Conservation (phyloP, 73 alveolate species). For the Paramecium tetraurelia region DNA sequence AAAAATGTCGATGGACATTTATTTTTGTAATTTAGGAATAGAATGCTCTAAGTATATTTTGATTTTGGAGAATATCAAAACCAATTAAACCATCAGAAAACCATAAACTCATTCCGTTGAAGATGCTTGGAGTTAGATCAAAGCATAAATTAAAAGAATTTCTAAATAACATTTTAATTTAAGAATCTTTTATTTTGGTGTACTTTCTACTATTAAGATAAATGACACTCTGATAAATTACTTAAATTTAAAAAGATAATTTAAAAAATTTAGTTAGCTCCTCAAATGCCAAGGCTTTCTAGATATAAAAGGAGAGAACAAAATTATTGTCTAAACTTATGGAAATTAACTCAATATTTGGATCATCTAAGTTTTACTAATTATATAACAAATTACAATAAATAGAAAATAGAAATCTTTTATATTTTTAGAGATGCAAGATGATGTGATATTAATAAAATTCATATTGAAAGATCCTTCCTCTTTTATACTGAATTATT, state of each 20-base stretch:
- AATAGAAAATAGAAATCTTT: not conserved
- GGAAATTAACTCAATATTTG: not conserved
- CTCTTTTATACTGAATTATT: not conserved
- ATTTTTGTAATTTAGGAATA: not conserved
- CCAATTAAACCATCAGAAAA: not conserved
- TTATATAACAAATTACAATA: not conserved
- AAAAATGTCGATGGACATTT: not conserved
- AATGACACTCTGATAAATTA: not conserved
- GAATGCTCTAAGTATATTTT: not conserved
- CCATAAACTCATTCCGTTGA: not conserved
- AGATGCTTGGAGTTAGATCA: not conserved
- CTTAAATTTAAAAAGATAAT: not conserved
- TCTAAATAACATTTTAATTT: not conserved
- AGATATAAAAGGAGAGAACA: not conserved
- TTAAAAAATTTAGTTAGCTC: not conserved
- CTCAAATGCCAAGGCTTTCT: not conserved
- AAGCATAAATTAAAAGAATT: not conserved
- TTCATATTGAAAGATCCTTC: not conserved
- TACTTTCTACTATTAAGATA: not conserved
- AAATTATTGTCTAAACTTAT: not conserved
- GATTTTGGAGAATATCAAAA: not conserved
- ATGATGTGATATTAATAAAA: not conserved
- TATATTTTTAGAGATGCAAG: not conserved
- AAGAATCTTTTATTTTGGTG: not conserved
- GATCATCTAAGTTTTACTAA: not conserved